A percentile compares a stretch with the other conserved stretches of the same genome.
These are phyloP conservation scores for Scleroderma bovista DNA, from an alignment of 768 basidiomycete genomes.

Conservation along the genomic window DNA sequence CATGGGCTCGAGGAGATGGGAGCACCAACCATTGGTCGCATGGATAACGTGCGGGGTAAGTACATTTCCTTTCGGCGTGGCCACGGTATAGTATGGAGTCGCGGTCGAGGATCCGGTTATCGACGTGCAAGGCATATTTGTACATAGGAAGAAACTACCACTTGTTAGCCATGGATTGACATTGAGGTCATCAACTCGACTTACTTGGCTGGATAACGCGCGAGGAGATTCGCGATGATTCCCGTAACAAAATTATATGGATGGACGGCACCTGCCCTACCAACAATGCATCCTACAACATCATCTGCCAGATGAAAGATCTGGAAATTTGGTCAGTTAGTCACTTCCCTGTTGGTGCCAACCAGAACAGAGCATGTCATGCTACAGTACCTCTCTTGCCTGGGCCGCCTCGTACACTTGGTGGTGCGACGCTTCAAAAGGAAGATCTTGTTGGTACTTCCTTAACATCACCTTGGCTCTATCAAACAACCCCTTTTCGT, in stretches of 20 bases:
- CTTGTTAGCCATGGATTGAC: background rate
- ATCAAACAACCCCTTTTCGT: conserved; percentile 35
- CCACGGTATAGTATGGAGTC: conserved; percentile 42
- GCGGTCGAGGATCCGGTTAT: conserved; percentile 33
- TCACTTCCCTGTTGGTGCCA: conserved; percentile 3
- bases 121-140: conserved; percentile 56
- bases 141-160: conserved; percentile 51
- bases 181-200: conserved; percentile 8
- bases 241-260: conserved; percentile 68
- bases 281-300: conserved; percentile 46
- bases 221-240: conserved; percentile 48
- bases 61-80: conserved; percentile 57
- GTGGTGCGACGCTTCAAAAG: conserved; percentile 37
- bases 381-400: conserved; percentile 25
- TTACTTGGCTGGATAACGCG: conserved; percentile 42
- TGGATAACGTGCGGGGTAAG: conserved; percentile 64
- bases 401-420: conserved; percentile 28
- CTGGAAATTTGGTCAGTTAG: conserved; percentile 26
- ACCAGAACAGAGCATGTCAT: conserved; percentile 17
- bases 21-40: conserved; percentile 80
- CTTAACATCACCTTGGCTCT: conserved; percentile 39
- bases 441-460: conserved; percentile 44
- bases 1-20: conserved; percentile 62
- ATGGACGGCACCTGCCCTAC: conserved; percentile 56
- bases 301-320: conserved; percentile 40